phyloP scores from a whole-genome alignment of 495 filamentous ascomycete species.

The Neurospora sp. region DNA sequence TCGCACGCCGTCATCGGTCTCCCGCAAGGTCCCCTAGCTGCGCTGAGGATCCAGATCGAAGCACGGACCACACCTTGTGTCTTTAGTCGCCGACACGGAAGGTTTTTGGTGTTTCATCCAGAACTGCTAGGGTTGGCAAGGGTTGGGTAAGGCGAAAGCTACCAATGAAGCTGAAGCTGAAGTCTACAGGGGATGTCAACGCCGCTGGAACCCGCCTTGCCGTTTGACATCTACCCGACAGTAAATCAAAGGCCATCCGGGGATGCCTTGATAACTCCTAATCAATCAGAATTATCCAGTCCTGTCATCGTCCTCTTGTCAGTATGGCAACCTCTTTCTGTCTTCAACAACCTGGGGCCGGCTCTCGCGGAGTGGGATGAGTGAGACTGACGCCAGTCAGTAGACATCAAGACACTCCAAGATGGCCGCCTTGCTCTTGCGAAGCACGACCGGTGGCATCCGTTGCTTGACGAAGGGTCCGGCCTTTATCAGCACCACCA shows the following conservation, averaged over 20 bases:
- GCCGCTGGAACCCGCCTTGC: not conserved
- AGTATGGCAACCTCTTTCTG: not conserved
- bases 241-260: not conserved
- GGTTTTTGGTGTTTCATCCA: not conserved
- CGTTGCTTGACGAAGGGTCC: not conserved
- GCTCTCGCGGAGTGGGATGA: not conserved
- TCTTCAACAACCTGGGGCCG: not conserved
- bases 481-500: not conserved
- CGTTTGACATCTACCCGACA: not conserved
- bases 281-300: no score
- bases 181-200: not conserved
- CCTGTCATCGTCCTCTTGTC: not conserved
- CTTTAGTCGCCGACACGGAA: not conserved
- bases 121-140: not conserved
- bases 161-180: not conserved
- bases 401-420: not conserved
- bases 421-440: not conserved
- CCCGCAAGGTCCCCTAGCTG: not conserved
- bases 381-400: not conserved
- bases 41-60: not conserved
- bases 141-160: not conserved
- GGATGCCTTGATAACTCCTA: no score
- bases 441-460: not conserved
- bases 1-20: conserved; percentile 9
- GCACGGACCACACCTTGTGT: not conserved